phyloP scores from a whole-genome alignment of 305 asterid genomes.

The Ruellia speciosa region DNA sequence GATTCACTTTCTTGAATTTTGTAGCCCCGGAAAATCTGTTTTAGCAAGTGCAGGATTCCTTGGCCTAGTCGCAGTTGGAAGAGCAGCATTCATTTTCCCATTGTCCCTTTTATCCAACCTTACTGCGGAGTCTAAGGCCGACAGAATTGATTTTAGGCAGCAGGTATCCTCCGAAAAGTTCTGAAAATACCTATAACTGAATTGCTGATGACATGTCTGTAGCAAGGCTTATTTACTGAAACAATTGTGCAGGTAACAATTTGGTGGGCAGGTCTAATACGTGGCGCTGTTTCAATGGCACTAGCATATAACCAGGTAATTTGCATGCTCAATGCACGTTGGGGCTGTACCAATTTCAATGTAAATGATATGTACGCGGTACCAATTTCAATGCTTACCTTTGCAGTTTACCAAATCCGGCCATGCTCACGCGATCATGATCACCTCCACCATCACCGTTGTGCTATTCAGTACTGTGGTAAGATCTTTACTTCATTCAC shows the following conservation, averaged over 20 bases:
- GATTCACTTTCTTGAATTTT: not conserved
- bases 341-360: too few species aligned
- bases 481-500: constrained; percentile 23
- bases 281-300: constrained; percentile 89
- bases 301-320: constrained; percentile 79
- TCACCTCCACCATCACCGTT: constrained; percentile 65
- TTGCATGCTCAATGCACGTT: not conserved
- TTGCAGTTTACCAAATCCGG: constrained; percentile 62
- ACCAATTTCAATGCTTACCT: not conserved
- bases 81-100: constrained; percentile 66
- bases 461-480: constrained; percentile 72
- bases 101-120: constrained; percentile 47
- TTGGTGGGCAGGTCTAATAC: constrained; percentile 92
- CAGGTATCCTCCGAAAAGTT: constrained; percentile 32
- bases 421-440: constrained; percentile 58
- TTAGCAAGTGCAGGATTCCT: constrained; percentile 51
- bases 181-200: not conserved
- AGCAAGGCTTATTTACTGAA: not conserved
- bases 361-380: not conserved
- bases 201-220: not conserved
- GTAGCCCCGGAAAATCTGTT: constrained; percentile 57
- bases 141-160: constrained; percentile 43
- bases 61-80: constrained; percentile 54
- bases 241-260: constrained; percentile 40
- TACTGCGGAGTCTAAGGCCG: constrained; percentile 26